A percentile compares a stretch with the other conserved stretches of the same genome.
phyloP scores from a whole-genome alignment of 1,284 basidiomycete species.

The Meira nashicola region DNA sequence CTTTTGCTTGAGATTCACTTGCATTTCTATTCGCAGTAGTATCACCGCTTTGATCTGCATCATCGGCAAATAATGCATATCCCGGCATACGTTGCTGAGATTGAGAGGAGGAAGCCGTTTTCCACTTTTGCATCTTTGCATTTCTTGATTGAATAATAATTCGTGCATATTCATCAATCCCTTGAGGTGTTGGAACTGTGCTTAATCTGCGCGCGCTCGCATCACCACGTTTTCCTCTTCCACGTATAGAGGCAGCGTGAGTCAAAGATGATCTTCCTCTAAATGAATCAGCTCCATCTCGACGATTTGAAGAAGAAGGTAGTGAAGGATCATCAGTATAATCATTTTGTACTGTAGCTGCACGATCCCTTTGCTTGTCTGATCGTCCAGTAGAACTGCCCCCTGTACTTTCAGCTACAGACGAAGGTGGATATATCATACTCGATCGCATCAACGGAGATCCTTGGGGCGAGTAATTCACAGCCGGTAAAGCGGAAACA shows the following conservation, averaged over 20 bases:
- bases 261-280: too few relatives aligned
- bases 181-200: constrained; percentile 15
- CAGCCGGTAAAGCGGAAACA: constrained; percentile 7
- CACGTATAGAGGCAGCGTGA: too few relatives aligned
- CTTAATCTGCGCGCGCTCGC: background rate
- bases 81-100: constrained; percentile 1
- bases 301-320: too few relatives aligned
- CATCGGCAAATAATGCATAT: background rate
- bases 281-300: too few relatives aligned
- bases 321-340: too few relatives aligned
- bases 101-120: constrained; percentile 8
- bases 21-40: background rate
- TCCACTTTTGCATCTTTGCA: constrained; percentile 60
- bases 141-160: constrained; percentile 59
- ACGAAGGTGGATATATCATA: background rate
- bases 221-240: too few relatives aligned
- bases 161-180: constrained; percentile 58
- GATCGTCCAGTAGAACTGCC: too few relatives aligned
- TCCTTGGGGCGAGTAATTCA: constrained; percentile 3
- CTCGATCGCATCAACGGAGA: background rate
- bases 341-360: too few relatives aligned
- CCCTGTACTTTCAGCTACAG: too few relatives aligned
- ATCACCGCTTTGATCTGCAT: background rate
- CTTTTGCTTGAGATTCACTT: background rate
- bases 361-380: too few relatives aligned